Percentiles rank a stretch among this genome's conserved stretches.
phyloP scores from a whole-genome alignment of 169 alveolate species.

The Cyclospora cayetanensis region DNA sequence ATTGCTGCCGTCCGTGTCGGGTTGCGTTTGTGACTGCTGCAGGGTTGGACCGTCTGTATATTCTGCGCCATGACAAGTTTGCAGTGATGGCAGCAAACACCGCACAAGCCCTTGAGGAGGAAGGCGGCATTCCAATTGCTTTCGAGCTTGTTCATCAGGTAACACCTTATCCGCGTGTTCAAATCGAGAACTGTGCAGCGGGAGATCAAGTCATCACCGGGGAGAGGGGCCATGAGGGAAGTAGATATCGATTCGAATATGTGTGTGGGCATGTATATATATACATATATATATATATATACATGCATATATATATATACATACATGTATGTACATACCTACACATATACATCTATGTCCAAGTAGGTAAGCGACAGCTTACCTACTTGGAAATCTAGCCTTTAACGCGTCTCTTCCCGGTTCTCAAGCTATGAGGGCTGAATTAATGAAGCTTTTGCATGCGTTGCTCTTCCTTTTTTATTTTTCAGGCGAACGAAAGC shows the following conservation, averaged over 20 bases:
- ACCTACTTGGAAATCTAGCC: too few species aligned
- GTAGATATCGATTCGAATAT: too few species aligned
- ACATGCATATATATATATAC: background rate
- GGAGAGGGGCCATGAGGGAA: background rate
- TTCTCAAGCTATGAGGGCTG: too few species aligned
- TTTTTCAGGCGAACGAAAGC: background rate
- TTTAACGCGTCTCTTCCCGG: too few species aligned
- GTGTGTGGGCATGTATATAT: background rate
- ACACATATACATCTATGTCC: background rate
- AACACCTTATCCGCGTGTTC: constrained; percentile 18
- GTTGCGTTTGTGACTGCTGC: background rate
- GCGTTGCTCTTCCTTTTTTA: too few species aligned
- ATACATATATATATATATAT: too few species aligned
- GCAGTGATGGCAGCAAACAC: constrained; percentile 78
- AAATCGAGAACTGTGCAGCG: too few species aligned
- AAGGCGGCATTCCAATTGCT: constrained; percentile 91
- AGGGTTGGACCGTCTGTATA: constrained; percentile 74
- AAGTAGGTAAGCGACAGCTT: too few species aligned
- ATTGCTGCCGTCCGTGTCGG: background rate
- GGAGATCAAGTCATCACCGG: background rate
- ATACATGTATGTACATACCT: too few species aligned
- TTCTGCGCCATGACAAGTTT: constrained; percentile 84
- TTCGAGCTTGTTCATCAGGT: constrained; percentile 87
- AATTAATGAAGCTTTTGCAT: too few species aligned
- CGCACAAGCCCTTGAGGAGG: constrained; percentile 63